Evolutionary conservation across 805 yeast species (phyloP).

Genomic region (Pichia nakasei): DNA sequence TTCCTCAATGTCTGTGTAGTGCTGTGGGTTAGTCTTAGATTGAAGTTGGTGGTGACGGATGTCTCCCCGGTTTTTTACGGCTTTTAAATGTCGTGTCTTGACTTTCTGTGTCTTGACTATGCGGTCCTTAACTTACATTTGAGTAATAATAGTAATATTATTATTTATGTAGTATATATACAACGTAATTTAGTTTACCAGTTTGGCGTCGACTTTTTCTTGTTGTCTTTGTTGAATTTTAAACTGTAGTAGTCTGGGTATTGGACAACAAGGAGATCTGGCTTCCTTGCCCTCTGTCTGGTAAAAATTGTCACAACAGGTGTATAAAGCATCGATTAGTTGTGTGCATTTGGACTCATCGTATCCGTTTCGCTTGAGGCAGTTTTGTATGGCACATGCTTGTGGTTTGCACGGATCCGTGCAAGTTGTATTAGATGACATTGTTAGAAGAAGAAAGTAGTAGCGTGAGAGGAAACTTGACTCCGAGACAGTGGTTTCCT

Average conservation of each 20-base stretch:
- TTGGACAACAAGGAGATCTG: slow-evolving; percentile 71
- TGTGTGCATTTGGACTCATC: slow-evolving; percentile 69
- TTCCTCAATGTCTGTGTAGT: slow-evolving; percentile 49
- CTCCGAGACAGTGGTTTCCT: no score
- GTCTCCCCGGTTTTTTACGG: slow-evolving; percentile 36
- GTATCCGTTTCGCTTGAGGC: slow-evolving; percentile 52
- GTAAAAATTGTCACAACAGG: slow-evolving; percentile 67
- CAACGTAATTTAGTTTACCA: slow-evolving; percentile 15
- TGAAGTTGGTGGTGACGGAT: slow-evolving; percentile 23
- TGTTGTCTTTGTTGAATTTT: slow-evolving; percentile 57
- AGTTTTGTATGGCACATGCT: slow-evolving; percentile 81
- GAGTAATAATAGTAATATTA: no score
- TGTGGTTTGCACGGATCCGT: slow-evolving; percentile 58
- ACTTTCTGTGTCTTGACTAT: slow-evolving; percentile 37
- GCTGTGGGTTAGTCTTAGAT: slow-evolving; percentile 93
- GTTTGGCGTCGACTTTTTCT: slow-evolving; percentile 51
- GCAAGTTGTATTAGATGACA: neutral
- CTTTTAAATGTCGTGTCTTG: slow-evolving; percentile 46
- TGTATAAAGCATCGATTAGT: slow-evolving; percentile 60
- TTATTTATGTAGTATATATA: no score
- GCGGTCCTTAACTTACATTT: slow-evolving; percentile 72
- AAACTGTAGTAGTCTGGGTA: slow-evolving; percentile 48
- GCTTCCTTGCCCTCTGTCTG: slow-evolving; percentile 48
- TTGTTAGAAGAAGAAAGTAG: no score
- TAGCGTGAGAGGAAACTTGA: no score